Conservation (phyloP, 192 early-diverging fungal species). For the Kickxella alabastrina region DNA sequence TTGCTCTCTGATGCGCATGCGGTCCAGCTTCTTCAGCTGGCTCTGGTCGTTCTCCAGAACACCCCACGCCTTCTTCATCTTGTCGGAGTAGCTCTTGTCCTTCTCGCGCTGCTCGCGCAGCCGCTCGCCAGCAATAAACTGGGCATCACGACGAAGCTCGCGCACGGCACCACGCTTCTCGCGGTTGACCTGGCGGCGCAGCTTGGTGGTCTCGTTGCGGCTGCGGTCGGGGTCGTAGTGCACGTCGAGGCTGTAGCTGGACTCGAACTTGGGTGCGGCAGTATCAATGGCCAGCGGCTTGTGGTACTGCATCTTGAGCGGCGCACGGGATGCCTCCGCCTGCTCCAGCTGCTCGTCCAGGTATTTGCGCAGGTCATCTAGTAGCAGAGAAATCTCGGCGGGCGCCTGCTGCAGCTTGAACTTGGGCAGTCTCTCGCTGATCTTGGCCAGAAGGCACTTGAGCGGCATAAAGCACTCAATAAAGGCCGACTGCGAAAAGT, state of each 20-base stretch:
- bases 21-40: slow-evolving; percentile 67
- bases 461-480: slow-evolving; percentile 57
- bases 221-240: slow-evolving; percentile 79
- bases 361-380: slow-evolving; percentile 21
- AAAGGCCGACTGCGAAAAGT: slow-evolving; percentile 61
- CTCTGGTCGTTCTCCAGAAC: slow-evolving; percentile 80
- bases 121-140: slow-evolving; percentile 77
- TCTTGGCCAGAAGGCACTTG: slow-evolving; percentile 10
- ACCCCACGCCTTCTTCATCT: slow-evolving; percentile 88
- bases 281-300: slow-evolving; percentile 82
- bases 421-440: slow-evolving; percentile 17
- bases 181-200: slow-evolving; percentile 80
- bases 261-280: slow-evolving; percentile 88
- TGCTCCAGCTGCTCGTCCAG: slow-evolving; percentile 56
- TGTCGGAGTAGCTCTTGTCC: slow-evolving; percentile 79
- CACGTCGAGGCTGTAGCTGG: slow-evolving; percentile 81
- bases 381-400: neutral
- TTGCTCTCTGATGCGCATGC: slow-evolving; percentile 53
- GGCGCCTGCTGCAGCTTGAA: slow-evolving; percentile 35
- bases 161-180: slow-evolving; percentile 93
- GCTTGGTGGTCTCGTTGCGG: slow-evolving; percentile 69
- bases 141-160: slow-evolving; percentile 91
- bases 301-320: slow-evolving; percentile 80
- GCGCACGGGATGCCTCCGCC: slow-evolving; percentile 54
- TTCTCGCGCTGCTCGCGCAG: slow-evolving; percentile 67